Evolutionary conservation across 1,284 basidiomycete genomes (phyloP).

Genomic region (Fistulina hepatica): DNA sequence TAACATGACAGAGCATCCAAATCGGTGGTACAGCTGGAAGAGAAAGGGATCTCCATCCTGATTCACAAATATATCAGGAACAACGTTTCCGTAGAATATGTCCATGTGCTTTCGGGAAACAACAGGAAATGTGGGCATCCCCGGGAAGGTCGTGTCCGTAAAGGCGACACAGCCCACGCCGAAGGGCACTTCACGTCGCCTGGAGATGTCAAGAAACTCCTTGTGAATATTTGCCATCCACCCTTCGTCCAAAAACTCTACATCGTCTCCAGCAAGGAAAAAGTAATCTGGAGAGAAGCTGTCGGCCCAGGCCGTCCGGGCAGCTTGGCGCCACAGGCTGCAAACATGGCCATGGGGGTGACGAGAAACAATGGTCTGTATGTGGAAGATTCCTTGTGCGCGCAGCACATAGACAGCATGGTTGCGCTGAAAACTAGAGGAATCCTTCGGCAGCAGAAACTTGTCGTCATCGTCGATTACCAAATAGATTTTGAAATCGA

Average conservation of each 20-base stretch:
- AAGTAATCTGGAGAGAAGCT: slow-evolving; percentile 41
- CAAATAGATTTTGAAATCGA: slow-evolving; percentile 35
- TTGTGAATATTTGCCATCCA: slow-evolving; percentile 38
- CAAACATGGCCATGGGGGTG: slow-evolving; percentile 39
- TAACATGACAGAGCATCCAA: slow-evolving; percentile 39
- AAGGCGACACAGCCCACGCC: slow-evolving; percentile 52
- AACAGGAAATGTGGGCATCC: slow-evolving; percentile 53
- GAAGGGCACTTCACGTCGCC: slow-evolving; percentile 21
- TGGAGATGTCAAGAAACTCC: slow-evolving; percentile 29
- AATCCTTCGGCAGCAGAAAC: slow-evolving; percentile 28
- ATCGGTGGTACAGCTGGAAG: slow-evolving; percentile 49
- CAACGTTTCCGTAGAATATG: slow-evolving; percentile 38
- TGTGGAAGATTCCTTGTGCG: slow-evolving; percentile 26
- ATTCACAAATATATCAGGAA: slow-evolving; percentile 44
- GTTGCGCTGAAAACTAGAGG: not conserved
- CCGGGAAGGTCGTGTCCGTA: slow-evolving; percentile 42
- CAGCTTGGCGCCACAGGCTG: slow-evolving; percentile 41
- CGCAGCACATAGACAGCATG: slow-evolving; percentile 19
- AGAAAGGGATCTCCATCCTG: slow-evolving; percentile 51
- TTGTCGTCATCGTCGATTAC: slow-evolving; percentile 41
- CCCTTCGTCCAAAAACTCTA: slow-evolving; percentile 35
- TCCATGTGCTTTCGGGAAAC: slow-evolving; percentile 44
- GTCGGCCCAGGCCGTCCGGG: slow-evolving; percentile 36
- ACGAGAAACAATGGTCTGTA: slow-evolving; percentile 27
- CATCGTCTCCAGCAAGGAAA: slow-evolving; percentile 47